A percentile compares a stretch with the other conserved stretches of the same genome.
Conservation (phyloP, 768 basidiomycete species). For the Kwoniella bestiolae region DNA sequence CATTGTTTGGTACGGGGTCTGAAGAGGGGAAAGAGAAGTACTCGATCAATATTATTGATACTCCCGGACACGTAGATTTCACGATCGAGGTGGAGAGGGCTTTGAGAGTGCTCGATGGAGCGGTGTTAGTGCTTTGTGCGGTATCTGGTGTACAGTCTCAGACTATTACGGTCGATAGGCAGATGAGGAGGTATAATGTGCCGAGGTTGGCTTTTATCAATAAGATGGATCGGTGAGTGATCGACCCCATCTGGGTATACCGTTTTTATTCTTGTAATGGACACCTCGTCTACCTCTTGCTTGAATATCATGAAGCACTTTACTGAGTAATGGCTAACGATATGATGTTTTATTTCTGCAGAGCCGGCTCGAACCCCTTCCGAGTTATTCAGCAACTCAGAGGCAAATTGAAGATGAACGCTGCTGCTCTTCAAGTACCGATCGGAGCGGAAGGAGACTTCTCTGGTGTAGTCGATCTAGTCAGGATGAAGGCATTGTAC, state of each 20-base stretch:
- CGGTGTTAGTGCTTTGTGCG: constrained; percentile 92
- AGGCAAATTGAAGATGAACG: constrained; percentile 84
- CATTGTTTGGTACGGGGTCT: constrained; percentile 13
- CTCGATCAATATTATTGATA: constrained; percentile 97
- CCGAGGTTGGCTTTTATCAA: constrained; percentile 96
- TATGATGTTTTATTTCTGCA: too few relatives aligned
- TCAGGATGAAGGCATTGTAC: constrained; percentile 91
- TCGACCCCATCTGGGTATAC: neutral
- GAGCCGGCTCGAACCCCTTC: constrained; percentile 97
- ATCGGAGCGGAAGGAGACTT: constrained; percentile 89
- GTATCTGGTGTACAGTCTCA: constrained; percentile 97
- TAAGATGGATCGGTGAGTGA: constrained; percentile 88
- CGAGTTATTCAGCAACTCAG: constrained; percentile 90
- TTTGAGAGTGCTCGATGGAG: constrained; percentile 92
- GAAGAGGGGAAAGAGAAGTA: constrained; percentile 72
- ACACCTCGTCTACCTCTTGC: too few relatives aligned
- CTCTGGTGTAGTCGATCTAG: constrained; percentile 88
- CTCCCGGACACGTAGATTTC: constrained; percentile 99
- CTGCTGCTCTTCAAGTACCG: constrained; percentile 93
- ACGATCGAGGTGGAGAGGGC: constrained; percentile 99
- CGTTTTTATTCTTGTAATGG: too few relatives aligned
- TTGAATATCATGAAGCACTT: neutral
- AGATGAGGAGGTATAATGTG: constrained; percentile 96
- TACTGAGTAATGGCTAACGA: neutral
- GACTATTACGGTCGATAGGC: constrained; percentile 97